Evolutionary conservation across 345 rosid genomes (phyloP).

Genomic region (Syzygium jambos): DNA sequence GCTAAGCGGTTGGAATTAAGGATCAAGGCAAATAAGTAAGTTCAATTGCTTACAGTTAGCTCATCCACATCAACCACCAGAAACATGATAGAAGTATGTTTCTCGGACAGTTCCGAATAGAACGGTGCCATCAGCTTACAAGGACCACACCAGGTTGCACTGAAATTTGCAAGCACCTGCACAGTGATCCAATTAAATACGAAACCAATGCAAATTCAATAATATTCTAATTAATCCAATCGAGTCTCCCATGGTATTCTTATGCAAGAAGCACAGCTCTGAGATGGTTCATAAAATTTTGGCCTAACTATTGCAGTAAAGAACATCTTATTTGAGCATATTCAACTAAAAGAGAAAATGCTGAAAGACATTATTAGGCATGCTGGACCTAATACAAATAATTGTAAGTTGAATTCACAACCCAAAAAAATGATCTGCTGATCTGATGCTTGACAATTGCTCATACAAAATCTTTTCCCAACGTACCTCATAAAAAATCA

Average conservation of each 20-base stretch:
- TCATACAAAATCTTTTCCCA: not conserved
- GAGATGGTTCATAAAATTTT: not conserved
- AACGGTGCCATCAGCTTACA: conserved; percentile 58
- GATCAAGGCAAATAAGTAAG: not conserved
- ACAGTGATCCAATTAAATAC: not conserved
- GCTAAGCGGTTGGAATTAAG: not conserved
- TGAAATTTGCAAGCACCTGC: conserved; percentile 78
- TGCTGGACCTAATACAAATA: not conserved
- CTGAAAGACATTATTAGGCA: not conserved
- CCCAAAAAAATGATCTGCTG: not conserved
- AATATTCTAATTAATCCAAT: not conserved
- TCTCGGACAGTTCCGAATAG: conserved; percentile 54
- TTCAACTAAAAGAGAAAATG: not conserved
- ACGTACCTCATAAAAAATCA: not conserved
- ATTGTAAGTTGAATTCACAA: not conserved
- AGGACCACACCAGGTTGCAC: conserved; percentile 88
- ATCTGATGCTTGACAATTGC: not conserved
- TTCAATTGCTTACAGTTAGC: conserved; percentile 40
- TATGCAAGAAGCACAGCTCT: not conserved
- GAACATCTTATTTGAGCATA: not conserved
- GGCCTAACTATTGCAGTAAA: not conserved
- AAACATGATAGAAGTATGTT: conserved; percentile 55
- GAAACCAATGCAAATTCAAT: not conserved
- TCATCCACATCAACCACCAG: conserved; percentile 71
- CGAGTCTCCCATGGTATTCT: not conserved